phyloP scores from a whole-genome alignment of 2,329 filamentous ascomycete species.

The Colletotrichum paranaense region DNA sequence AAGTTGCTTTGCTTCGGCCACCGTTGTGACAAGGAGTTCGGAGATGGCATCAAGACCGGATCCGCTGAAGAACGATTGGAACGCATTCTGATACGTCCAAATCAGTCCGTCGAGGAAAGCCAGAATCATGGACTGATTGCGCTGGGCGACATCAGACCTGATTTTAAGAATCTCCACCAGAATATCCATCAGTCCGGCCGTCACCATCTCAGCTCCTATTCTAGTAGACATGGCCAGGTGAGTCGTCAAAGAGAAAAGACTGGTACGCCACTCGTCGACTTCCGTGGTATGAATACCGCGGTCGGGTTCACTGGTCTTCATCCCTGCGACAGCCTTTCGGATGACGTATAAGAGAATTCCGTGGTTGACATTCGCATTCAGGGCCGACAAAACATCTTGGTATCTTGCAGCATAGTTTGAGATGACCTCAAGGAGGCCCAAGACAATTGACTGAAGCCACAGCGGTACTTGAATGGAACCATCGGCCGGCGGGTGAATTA shows the following conservation, averaged over 20 bases:
- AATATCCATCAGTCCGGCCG: conserved; percentile 89
- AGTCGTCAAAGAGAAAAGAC: conserved; percentile 87
- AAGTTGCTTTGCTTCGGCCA: conserved; percentile 74
- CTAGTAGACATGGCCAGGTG: conserved; percentile 81
- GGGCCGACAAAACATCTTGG: conserved; percentile 85
- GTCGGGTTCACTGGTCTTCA: conserved; percentile 70
- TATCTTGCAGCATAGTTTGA: conserved; percentile 81
- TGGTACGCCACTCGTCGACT: conserved; percentile 89
- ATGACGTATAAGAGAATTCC: conserved; percentile 94
- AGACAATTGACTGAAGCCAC: conserved; percentile 83
- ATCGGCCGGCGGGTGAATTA: conserved; percentile 85
- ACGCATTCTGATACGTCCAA: conserved; percentile 85
- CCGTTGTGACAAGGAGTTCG: conserved; percentile 85
- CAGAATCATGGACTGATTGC: conserved; percentile 85
- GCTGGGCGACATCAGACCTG: conserved; percentile 83
- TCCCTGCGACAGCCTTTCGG: conserved; percentile 87
- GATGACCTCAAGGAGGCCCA: conserved; percentile 87
- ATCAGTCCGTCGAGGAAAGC: conserved; percentile 90
- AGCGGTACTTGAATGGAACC: conserved; percentile 76
- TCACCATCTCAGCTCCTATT: conserved; percentile 85
- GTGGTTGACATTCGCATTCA: conserved; percentile 96
- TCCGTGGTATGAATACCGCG: conserved; percentile 71
- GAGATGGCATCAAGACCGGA: conserved; percentile 91
- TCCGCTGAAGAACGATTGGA: conserved; percentile 83
- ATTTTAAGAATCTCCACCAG: conserved; percentile 89